Percentiles rank a stretch among this genome's conserved stretches.
Evolutionary conservation across 495 filamentous ascomycete species (phyloP).

Genomic region (Aspergillus coremiiformis): DNA sequence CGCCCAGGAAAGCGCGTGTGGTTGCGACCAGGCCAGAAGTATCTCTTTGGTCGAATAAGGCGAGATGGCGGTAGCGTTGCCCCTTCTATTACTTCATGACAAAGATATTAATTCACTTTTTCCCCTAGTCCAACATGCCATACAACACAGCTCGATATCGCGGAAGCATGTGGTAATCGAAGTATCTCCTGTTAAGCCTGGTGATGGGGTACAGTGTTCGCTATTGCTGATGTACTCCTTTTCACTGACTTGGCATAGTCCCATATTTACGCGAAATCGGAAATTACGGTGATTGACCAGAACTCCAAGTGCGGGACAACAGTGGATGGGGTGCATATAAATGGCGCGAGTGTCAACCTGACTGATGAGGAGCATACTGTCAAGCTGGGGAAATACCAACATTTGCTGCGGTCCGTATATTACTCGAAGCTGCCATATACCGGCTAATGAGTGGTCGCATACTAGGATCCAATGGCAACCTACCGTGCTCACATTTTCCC

Average conservation of each 20-base stretch:
- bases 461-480: constrained; percentile 73
- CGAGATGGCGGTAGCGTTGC: constrained; percentile 36
- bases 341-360: constrained; percentile 45
- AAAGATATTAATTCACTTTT: not conserved
- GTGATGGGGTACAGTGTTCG: constrained; percentile 53
- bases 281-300: constrained; percentile 59
- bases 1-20: constrained; percentile 63
- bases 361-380: constrained; percentile 54
- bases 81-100: not conserved
- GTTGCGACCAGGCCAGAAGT: constrained; percentile 74
- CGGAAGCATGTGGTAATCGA: constrained; percentile 78
- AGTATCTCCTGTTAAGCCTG: constrained; percentile 56
- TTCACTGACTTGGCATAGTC: constrained; percentile 27
- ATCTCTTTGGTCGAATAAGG: constrained; percentile 65
- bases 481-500: constrained; percentile 72
- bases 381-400: constrained; percentile 55
- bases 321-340: constrained; percentile 63
- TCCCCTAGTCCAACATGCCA: constrained; percentile 49
- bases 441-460: not conserved
- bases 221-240: not conserved
- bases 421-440: not conserved
- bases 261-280: constrained; percentile 52
- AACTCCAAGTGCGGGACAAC: constrained; percentile 72
- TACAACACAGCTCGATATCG: constrained; percentile 71
- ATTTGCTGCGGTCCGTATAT: constrained; percentile 41